Base-by-base conservation (phyloP, 768 basidiomycete genomes). In the Boletus vinaceobasis region DNA sequence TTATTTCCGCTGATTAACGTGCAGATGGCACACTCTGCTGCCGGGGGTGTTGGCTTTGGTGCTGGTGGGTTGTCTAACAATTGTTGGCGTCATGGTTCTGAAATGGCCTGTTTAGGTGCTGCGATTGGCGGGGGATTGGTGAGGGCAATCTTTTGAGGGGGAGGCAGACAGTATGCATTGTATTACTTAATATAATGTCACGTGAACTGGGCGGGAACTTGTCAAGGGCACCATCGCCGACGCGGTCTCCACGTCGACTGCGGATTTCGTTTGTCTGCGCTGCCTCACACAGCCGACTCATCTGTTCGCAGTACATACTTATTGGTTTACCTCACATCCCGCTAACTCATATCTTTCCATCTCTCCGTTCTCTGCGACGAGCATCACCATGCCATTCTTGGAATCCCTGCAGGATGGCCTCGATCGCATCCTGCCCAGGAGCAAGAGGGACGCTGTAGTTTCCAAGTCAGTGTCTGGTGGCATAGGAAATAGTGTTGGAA, bases 1-100 rank as follows among this genome's bases (percentile, higher is more conserved):
- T 55, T 19, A 52, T 57, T 45, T 58, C 55, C 56, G 58, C 67
- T 67, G 53, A 69, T 37, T 42, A 48, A 46, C 53, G 27, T 56
- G 54, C 33, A 72, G 83, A 72, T 85, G 76, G 84, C 82, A 1
- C 73, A 82, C 53, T 79, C 82, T 31, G 83, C 83, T 14, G 83
- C 75, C 17, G 87, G 88, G 29, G 89, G 89, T 65, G 82, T 84
- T 52, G 88, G 88, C 0, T 88, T 88, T 59, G 88, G 88, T 61
- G 87, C 86, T 54, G 86, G 87, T 84, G 48, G 48, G 81, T 74
- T 14, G 7, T 48, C 35, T 50, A 1, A 2, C 19, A 23, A 39
- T 3, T 21, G 2, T 8, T 1, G 4, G 13, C 0, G 23, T 29
- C 17, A 29, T 26, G 13, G 7, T 31, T 21, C 51, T 60, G 14